Evolutionary conservation across 495 filamentous ascomycete genomes (phyloP).

Genomic region (Pseudotulostoma volvatum): DNA sequence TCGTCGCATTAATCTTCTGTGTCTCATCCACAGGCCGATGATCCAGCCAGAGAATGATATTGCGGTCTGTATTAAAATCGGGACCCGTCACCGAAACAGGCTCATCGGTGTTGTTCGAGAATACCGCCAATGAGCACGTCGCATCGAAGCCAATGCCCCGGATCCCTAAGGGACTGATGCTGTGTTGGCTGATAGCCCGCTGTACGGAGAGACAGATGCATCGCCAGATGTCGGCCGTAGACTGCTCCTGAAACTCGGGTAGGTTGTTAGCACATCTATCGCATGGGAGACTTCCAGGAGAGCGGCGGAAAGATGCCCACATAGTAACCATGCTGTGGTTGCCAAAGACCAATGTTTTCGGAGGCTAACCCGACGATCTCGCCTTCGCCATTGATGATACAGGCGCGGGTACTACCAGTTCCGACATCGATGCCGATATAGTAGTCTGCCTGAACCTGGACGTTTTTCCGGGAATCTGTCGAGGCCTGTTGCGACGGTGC

Average conservation of each 20-base stretch:
- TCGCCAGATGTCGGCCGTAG: constrained; percentile 87
- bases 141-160: constrained; percentile 92
- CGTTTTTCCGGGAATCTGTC: constrained; percentile 37
- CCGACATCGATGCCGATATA: constrained; percentile 95
- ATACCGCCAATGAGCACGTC: constrained; percentile 87
- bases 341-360: constrained; percentile 86
- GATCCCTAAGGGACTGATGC: constrained; percentile 53
- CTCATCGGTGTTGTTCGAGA: constrained; percentile 73
- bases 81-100: constrained; percentile 80
- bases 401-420: constrained; percentile 85
- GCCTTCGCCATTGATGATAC: constrained; percentile 78
- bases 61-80: constrained; percentile 70
- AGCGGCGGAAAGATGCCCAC: constrained; percentile 23
- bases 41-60: constrained; percentile 86
- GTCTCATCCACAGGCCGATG: constrained; percentile 84
- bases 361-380: constrained; percentile 86
- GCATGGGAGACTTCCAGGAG: too few relatives aligned
- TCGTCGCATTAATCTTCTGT: constrained; percentile 75
- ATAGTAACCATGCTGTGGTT: constrained; percentile 81
- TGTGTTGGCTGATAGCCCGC: constrained; percentile 58
- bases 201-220: constrained; percentile 74
- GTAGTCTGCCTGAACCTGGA: constrained; percentile 38
- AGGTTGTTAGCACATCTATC: constrained; percentile 8
- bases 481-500: constrained; percentile 36
- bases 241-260: constrained; percentile 71